Evolutionary conservation across 2,329 filamentous ascomycete genomes (phyloP).

Genomic region (Colletotrichum shisoi): DNA sequence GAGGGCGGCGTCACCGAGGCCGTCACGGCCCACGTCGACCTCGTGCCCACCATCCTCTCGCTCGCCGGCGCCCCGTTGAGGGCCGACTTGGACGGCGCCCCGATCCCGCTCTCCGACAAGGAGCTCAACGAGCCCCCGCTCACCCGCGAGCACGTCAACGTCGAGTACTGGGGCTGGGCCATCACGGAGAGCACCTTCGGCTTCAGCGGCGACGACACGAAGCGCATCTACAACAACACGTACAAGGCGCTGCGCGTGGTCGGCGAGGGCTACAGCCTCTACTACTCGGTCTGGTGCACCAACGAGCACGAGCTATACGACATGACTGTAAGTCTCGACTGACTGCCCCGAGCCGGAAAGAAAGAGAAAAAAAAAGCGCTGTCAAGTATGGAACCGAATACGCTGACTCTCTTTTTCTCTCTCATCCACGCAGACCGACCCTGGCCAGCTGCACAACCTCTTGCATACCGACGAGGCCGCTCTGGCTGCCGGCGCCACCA

Average conservation of each 20-base stretch:
- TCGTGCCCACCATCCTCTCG: conserved; percentile 63
- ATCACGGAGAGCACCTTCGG: conserved; percentile 45
- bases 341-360: no score
- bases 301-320: conserved; percentile 60
- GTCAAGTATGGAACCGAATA: no score
- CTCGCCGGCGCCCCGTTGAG: conserved; percentile 48
- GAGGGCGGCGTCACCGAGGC: conserved; percentile 49
- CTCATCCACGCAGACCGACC: conserved; percentile 54
- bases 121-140: conserved; percentile 39
- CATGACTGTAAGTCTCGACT: conserved; percentile 53
- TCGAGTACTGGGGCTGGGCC: conserved; percentile 62
- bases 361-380: no score
- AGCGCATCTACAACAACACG: conserved; percentile 55
- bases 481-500: conserved; percentile 18
- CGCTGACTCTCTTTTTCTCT: no score
- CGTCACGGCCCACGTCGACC: conserved; percentile 61
- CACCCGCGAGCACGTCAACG: conserved; percentile 57
- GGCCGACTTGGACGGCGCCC: conserved; percentile 60
- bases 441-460: conserved; percentile 53
- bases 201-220: conserved; percentile 40
- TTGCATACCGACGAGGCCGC: conserved; percentile 39
- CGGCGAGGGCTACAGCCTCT: conserved; percentile 58
- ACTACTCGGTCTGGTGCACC: conserved; percentile 66
- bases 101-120: conserved; percentile 51
- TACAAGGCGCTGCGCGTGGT: conserved; percentile 63